These are phyloP conservation scores for Lyophyllum shimeji DNA, from an alignment of 768 basidiomycete genomes.

Conservation along the genomic window DNA sequence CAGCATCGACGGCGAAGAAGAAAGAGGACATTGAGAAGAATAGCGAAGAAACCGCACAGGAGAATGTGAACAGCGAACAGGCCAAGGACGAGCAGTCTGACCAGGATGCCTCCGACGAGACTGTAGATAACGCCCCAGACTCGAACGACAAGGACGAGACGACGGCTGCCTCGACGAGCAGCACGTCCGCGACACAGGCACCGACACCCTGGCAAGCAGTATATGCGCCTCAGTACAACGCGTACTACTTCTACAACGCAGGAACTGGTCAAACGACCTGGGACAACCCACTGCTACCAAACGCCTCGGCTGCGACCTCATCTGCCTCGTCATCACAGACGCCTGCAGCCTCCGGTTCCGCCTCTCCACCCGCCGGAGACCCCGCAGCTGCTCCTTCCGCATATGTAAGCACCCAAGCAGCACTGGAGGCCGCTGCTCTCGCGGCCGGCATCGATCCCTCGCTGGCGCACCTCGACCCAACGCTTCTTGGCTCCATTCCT, in stretches of 20 bases:
- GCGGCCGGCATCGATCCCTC: slow-evolving; percentile 84
- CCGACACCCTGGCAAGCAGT: slow-evolving; percentile 72
- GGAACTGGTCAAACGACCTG: slow-evolving; percentile 80
- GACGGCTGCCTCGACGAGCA: neutral
- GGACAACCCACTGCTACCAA: slow-evolving; percentile 67
- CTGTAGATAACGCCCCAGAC: neutral
- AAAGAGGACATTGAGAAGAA: neutral
- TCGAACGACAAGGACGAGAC: neutral
- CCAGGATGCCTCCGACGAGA: neutral
- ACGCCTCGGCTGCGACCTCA: slow-evolving; percentile 19
- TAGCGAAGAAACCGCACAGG: neutral
- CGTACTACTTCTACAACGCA: slow-evolving; percentile 85
- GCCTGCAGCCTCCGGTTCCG: slow-evolving; percentile 18
- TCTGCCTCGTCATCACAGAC: slow-evolving; percentile 20
- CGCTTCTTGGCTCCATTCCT: slow-evolving; percentile 43
- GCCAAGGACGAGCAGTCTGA: neutral
- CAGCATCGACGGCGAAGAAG: neutral
- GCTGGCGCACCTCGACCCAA: slow-evolving; percentile 78
- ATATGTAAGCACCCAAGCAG: slow-evolving; percentile 37
- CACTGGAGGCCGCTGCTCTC: slow-evolving; percentile 67
- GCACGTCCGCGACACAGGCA: neutral
- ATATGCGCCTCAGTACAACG: slow-evolving; percentile 71
- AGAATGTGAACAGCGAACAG: neutral
- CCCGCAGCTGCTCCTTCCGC: slow-evolving; percentile 23
- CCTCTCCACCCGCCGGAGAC: slow-evolving; percentile 8